Evolutionary conservation across 2,329 filamentous ascomycete genomes (phyloP).

Genomic region (Chaetomiaceae sp.): DNA sequence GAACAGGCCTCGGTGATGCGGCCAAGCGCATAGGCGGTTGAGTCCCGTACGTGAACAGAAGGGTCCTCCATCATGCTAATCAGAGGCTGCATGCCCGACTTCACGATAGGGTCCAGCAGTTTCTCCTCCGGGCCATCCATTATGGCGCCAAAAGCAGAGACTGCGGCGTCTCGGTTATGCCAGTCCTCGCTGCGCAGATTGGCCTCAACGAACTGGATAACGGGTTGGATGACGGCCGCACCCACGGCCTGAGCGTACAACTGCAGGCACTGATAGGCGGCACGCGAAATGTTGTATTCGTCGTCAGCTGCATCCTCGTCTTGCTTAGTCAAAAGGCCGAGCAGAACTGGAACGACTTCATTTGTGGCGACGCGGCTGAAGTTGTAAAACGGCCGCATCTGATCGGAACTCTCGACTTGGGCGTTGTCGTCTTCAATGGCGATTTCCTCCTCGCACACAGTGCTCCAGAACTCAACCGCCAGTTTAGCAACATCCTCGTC

Average conservation of each 20-base stretch:
- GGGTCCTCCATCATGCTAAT: constrained; percentile 89
- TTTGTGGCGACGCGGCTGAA: constrained; percentile 89
- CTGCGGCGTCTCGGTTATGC: constrained; percentile 91
- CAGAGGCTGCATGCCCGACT: constrained; percentile 87
- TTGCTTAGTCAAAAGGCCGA: constrained; percentile 88
- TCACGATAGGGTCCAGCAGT: constrained; percentile 87
- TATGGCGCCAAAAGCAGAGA: constrained; percentile 95
- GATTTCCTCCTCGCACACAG: constrained; percentile 98
- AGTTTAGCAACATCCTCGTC: constrained; percentile 98
- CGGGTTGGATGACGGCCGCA: constrained; percentile 75
- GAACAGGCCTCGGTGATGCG: constrained; percentile 93
- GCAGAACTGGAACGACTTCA: constrained; percentile 89
- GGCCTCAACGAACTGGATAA: constrained; percentile 85
- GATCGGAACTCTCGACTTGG: constrained; percentile 67
- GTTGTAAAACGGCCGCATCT: constrained; percentile 90
- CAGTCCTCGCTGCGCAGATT: constrained; percentile 90
- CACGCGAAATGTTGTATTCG: constrained; percentile 94
- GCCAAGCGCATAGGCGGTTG: constrained; percentile 90
- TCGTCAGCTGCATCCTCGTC: constrained; percentile 96
- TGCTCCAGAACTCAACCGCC: constrained; percentile 99
- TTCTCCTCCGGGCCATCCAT: constrained; percentile 98
- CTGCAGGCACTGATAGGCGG: constrained; percentile 93
- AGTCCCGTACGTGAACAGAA: constrained; percentile 88
- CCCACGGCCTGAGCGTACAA: constrained; percentile 92
- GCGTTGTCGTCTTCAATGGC: constrained; percentile 96